Base-by-base conservation (phyloP, 805 yeast genomes). In the Schwanniomyces yamadae region DNA sequence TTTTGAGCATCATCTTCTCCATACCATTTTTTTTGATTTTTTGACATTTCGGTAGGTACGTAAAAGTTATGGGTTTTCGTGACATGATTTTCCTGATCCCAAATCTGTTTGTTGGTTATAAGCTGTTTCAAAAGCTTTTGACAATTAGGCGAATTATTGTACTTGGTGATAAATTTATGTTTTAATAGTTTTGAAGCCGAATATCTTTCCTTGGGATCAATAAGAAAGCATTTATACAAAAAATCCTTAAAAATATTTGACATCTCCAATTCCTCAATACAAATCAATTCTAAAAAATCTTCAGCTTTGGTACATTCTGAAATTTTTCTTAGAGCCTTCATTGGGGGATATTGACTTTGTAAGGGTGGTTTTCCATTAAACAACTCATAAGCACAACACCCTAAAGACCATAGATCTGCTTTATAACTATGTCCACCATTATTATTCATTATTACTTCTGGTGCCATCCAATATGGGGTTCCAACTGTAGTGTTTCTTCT, bases 371-470 rank as follows among this genome's bases (percentile, higher is more conserved):
- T 80, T 0, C 90, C 88, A 20, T 69, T 69, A 9, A 83, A 81
- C 42, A 84, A 59, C 52, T 84, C 95, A 38, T 80, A 80, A 2
- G 85, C 78, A 23, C 91, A 84, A 41, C 87, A 83, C 1, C 91
- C 93, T 40, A 84, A 61, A 6, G 87, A 80, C 93, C 93, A 84
- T 3, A 84, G 72, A 56, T 84, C 93, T 0, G 91, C 90, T 34
- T 77, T 73, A 44, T 42, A 67, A 35, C 63, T 54, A 44, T 69
- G 73, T 35, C 75, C 81, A n/a, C 80, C 77, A 46, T 80, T 76
- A 42, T 74, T 77, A 45, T 77, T 73, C 43, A 69, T 51, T 17
- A 77, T 75, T 1, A 77, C 76, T 38, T 77, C 82, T 0, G 82
- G 82, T 1, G 82, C 78, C 82, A 77, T 75, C 80, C 81, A 77